A percentile compares a stretch with the other conserved stretches of the same genome.
Evolutionary conservation across 768 basidiomycete species (phyloP).

Genomic region (Russula sp.): DNA sequence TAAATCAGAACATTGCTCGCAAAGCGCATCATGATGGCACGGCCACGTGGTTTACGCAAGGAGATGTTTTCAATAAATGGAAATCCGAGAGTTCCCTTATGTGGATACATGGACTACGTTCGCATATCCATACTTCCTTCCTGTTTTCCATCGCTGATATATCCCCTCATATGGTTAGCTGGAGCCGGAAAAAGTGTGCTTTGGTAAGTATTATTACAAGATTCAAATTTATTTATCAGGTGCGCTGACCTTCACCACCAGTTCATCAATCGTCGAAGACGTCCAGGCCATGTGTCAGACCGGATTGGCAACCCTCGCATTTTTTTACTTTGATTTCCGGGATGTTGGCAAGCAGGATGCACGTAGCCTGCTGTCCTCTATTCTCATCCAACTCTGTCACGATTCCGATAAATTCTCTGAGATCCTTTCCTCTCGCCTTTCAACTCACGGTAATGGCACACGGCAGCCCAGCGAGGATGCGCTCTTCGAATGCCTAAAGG

Average conservation of each 20-base stretch:
- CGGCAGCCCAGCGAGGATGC: neutral
- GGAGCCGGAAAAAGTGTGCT: neutral
- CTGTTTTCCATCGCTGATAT: neutral
- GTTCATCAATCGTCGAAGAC: neutral
- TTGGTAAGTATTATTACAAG: neutral
- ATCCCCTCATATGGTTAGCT: neutral
- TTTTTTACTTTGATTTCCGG: slow-evolving; percentile 1
- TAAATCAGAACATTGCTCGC: neutral
- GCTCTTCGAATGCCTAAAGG: neutral
- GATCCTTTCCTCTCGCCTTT: neutral
- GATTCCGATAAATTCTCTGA: neutral
- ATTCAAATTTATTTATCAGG: neutral
- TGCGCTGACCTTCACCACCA: neutral
- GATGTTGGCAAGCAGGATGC: neutral
- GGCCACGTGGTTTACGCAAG: neutral
- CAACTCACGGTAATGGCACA: neutral
- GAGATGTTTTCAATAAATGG: neutral
- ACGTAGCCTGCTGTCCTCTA: neutral
- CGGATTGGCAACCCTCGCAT: neutral
- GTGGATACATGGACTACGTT: neutral
- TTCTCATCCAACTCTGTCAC: neutral
- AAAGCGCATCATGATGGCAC: neutral
- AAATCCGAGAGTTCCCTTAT: neutral
- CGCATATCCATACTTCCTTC: neutral
- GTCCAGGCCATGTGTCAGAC: neutral